Percentiles rank a stretch among this genome's conserved stretches.
phyloP scores from a whole-genome alignment of 306 rosid genomes.

The Trifolium pratense region DNA sequence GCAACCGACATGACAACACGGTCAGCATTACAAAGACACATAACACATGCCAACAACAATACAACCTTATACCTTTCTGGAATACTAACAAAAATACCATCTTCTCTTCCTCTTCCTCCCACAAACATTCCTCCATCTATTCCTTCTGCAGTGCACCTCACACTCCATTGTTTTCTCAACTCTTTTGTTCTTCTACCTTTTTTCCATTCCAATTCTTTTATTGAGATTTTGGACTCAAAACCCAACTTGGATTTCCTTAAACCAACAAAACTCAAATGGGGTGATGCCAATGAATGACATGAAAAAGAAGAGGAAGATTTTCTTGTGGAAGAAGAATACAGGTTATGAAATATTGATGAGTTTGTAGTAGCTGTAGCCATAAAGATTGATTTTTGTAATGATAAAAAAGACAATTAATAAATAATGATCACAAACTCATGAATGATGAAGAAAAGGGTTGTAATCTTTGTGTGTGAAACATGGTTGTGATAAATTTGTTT shows the following conservation, averaged over 20 bases:
- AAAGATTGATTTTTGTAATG: neutral
- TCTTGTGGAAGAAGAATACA: conserved; percentile 29
- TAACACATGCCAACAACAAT: conserved; percentile 70
- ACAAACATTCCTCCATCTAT: conserved; percentile 63
- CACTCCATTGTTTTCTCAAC: conserved; percentile 32
- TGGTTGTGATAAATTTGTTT: conserved; percentile 13
- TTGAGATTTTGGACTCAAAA: conserved; percentile 39
- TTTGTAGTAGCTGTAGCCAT: conserved; percentile 51
- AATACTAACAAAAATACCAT: conserved; percentile 31
- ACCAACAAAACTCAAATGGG: conserved; percentile 43
- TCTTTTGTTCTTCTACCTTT: conserved; percentile 27
- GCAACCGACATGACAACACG: conserved; percentile 98
- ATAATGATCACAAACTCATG: conserved; percentile 5
- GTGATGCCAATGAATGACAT: conserved; percentile 23
- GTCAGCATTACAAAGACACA: conserved; percentile 93
- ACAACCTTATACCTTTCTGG: conserved; percentile 90
- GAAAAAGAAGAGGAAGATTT: conserved; percentile 16
- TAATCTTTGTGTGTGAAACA: conserved; percentile 7
- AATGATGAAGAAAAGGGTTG: conserved; percentile 10
- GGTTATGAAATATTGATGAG: conserved; percentile 31
- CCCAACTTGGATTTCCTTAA: conserved; percentile 45
- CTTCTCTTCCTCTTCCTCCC: conserved; percentile 46
- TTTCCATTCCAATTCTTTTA: conserved; percentile 41
- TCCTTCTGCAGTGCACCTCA: conserved; percentile 70
- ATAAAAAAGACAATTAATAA: neutral